These are phyloP conservation scores for Erodium maritimum DNA, from an alignment of 345 rosid species.

Conservation along the genomic window DNA sequence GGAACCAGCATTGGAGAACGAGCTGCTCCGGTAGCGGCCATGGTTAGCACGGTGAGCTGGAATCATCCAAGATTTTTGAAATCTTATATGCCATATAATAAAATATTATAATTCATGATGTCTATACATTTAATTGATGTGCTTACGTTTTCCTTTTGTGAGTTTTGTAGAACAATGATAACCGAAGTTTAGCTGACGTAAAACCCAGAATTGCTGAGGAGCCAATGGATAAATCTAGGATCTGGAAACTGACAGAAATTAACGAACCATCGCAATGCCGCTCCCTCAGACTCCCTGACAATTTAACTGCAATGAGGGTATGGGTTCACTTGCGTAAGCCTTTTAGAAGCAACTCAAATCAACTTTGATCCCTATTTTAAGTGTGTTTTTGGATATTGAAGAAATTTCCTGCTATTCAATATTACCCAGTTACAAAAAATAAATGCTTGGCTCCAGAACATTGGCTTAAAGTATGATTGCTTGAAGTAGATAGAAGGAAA, in stretches of 20 bases:
- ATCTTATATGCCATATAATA: not conserved
- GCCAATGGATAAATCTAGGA: conserved; percentile 41
- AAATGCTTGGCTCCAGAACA: not conserved
- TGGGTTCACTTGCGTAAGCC: not conserved
- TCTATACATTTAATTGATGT: not conserved
- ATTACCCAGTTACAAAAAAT: not conserved
- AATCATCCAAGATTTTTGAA: conserved; percentile 1
- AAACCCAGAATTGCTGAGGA: conserved; percentile 64
- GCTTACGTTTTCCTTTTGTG: conserved; percentile 9
- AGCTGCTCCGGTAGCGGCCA: conserved; percentile 36
- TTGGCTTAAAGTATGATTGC: not conserved
- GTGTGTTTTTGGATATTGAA: not conserved
- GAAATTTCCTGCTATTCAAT: not conserved
- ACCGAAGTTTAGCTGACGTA: conserved; percentile 38
- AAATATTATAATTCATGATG: not conserved
- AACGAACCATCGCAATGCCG: conserved; percentile 61
- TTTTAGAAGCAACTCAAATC: not conserved
- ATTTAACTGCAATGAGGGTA: conserved; percentile 50
- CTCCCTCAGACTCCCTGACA: conserved; percentile 59
- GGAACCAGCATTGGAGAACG: conserved; percentile 46
- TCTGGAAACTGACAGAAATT: conserved; percentile 66
- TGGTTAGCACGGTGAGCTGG: conserved; percentile 47
- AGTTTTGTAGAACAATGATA: conserved; percentile 36
- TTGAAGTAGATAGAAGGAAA: not conserved
- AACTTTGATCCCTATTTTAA: not conserved